A percentile compares a stretch with the other conserved stretches of the same genome.
Evolutionary conservation across 2,329 filamentous ascomycete species (phyloP).

Genomic region (Colletotrichum plurivorum): DNA sequence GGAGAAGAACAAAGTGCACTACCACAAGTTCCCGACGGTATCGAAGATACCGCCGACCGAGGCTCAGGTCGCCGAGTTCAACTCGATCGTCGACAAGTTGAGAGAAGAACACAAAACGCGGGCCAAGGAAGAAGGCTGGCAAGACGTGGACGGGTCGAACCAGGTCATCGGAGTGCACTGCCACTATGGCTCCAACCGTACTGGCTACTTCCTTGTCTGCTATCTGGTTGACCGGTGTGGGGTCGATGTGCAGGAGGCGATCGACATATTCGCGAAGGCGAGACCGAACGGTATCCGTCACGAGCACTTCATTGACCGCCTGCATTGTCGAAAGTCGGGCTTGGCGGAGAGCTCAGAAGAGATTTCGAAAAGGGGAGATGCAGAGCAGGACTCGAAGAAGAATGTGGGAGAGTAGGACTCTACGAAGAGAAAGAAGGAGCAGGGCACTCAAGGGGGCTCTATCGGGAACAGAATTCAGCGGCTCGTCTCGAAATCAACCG

Average conservation of each 20-base stretch:
- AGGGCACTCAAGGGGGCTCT: too few species aligned
- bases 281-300: slow-evolving; percentile 90
- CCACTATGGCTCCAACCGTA: slow-evolving; percentile 96
- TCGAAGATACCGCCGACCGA: slow-evolving; percentile 86
- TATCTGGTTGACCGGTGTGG: slow-evolving; percentile 89
- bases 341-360: slow-evolving; percentile 34
- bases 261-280: slow-evolving; percentile 81
- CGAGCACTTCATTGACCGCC: slow-evolving; percentile 86
- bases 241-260: slow-evolving; percentile 80
- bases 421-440: too few species aligned
- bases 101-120: slow-evolving; percentile 67
- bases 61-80: slow-evolving; percentile 68
- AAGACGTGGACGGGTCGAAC: slow-evolving; percentile 52
- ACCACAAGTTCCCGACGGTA: slow-evolving; percentile 91
- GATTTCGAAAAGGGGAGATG: background rate
- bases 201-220: slow-evolving; percentile 90
- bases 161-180: slow-evolving; percentile 87
- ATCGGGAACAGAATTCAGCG: too few species aligned
- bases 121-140: slow-evolving; percentile 58
- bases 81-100: slow-evolving; percentile 71
- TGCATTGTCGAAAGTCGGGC: slow-evolving; percentile 83
- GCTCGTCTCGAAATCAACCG: too few species aligned
- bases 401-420: slow-evolving; percentile 11
- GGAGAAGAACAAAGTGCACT: slow-evolving; percentile 76
- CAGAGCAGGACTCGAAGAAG: background rate